phyloP scores from a whole-genome alignment of 768 basidiomycete genomes.

The Boletus rufocinnamomeus region DNA sequence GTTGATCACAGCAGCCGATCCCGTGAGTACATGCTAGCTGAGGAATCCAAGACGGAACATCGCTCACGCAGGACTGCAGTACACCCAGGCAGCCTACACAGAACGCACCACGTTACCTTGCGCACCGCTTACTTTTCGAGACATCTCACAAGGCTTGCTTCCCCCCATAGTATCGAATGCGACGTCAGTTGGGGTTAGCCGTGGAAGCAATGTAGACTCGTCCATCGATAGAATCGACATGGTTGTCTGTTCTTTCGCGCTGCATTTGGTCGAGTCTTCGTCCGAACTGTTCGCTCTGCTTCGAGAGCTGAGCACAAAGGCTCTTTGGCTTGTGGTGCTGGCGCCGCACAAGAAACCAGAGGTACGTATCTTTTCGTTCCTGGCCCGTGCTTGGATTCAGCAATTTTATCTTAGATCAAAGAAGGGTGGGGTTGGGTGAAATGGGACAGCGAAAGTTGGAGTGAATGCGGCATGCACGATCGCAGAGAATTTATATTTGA shows the following conservation, averaged over 20 bases:
- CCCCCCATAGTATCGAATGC: slow-evolving; percentile 35
- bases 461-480: slow-evolving; percentile 41
- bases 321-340: slow-evolving; percentile 65
- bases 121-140: slow-evolving; percentile 59
- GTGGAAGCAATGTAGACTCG: not conserved
- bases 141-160: slow-evolving; percentile 58
- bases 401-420: slow-evolving; percentile 48
- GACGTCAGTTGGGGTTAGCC: slow-evolving; percentile 8
- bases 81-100: slow-evolving; percentile 59
- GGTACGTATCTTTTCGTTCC: slow-evolving; percentile 37
- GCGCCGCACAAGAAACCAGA: slow-evolving; percentile 80
- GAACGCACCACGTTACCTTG: slow-evolving; percentile 57
- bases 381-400: not conserved
- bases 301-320: slow-evolving; percentile 62
- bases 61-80: slow-evolving; percentile 40
- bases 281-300: slow-evolving; percentile 66
- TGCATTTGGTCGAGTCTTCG: slow-evolving; percentile 64
- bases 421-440: slow-evolving; percentile 67
- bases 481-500: slow-evolving; percentile 49
- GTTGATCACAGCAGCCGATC: slow-evolving; percentile 28
- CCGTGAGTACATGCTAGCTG: slow-evolving; percentile 15
- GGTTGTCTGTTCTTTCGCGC: slow-evolving; percentile 71
- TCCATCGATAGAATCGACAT: slow-evolving; percentile 47
- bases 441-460: slow-evolving; percentile 57
- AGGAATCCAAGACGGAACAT: slow-evolving; percentile 2